Conservation (phyloP, 75 land plant species). For the Pseudotsuga menziesii region DNA sequence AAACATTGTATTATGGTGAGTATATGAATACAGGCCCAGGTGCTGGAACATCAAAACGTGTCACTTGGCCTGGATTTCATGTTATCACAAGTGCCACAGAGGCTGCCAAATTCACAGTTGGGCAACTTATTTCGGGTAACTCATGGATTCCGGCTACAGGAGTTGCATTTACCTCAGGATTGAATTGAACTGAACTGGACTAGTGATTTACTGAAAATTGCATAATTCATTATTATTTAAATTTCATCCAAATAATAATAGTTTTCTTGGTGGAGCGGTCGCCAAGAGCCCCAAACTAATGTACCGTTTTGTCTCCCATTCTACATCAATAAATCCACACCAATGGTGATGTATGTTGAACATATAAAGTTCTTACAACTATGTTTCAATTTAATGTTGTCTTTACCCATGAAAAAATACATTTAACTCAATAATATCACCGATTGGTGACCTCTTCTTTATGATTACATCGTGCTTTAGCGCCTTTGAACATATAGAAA, state of each 20-base stretch:
- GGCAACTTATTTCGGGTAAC: neutral
- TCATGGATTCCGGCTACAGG: slow-evolving; percentile 13
- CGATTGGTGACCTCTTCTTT: no score
- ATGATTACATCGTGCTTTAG: no score
- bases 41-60: neutral
- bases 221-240: neutral
- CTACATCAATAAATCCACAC: no score
- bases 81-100: neutral
- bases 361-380: no score
- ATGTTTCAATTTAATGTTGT: no score
- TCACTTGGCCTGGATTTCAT: slow-evolving; percentile 3
- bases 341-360: no score
- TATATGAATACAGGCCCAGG: slow-evolving; percentile 3
- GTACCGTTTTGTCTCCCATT: no score
- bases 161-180: neutral
- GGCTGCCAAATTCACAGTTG: neutral
- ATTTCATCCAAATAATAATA: neutral
- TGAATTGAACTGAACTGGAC: neutral
- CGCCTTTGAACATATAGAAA: no score
- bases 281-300: no score
- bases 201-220: neutral
- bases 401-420: no score
- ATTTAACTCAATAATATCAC: no score
- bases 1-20: neutral
- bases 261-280: no score